These are phyloP conservation scores for Solanum gandarillasii DNA, from an alignment of 257 asterid genomes.

Conservation along the genomic window DNA sequence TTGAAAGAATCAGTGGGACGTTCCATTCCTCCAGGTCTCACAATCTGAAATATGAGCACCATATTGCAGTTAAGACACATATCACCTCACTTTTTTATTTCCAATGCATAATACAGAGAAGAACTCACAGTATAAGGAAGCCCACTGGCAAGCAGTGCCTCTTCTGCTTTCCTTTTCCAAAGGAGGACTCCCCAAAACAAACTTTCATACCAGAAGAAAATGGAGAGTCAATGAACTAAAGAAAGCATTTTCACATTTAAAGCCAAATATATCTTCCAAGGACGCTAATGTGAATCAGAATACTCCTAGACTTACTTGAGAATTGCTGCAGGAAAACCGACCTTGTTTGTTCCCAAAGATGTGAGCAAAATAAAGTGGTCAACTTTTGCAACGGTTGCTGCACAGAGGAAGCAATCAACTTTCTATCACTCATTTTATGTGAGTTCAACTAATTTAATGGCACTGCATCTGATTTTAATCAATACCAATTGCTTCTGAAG, in stretches of 20 bases:
- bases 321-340: constrained; percentile 94
- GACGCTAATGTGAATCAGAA: neutral
- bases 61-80: neutral
- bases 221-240: neutral
- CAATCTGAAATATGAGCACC: constrained; percentile 48
- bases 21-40: constrained; percentile 98
- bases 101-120: neutral
- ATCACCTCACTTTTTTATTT: neutral
- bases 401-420: constrained; percentile 1
- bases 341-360: constrained; percentile 88
- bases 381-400: constrained; percentile 74
- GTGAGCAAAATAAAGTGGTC: constrained; percentile 81
- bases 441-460: neutral
- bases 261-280: neutral
- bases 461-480: neutral
- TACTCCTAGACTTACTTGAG: constrained; percentile 50
- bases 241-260: neutral
- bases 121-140: constrained; percentile 77
- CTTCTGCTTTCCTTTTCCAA: constrained; percentile 97
- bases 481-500: neutral
- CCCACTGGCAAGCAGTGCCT: constrained; percentile 79
- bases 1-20: constrained; percentile 91
- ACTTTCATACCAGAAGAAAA: constrained; percentile 24
- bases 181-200: constrained; percentile 92
- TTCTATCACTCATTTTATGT: neutral